These are phyloP conservation scores for Starmerella cellae DNA, from an alignment of 805 yeast genomes.

Conservation along the genomic window DNA sequence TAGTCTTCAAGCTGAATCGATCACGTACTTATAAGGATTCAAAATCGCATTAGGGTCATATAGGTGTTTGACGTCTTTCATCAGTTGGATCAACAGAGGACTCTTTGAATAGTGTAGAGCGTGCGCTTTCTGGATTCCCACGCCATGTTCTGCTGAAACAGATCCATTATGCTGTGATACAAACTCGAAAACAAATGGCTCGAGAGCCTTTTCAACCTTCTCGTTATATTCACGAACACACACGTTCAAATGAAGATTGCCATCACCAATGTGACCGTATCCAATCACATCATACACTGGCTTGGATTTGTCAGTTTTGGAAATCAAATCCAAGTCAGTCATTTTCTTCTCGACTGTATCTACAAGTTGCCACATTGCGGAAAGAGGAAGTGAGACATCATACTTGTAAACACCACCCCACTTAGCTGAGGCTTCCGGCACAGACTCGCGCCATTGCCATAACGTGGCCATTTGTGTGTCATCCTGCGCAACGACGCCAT, in stretches of 20 bases:
- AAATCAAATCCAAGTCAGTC: conserved; percentile 42
- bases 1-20: no score
- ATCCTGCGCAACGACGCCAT: conserved; percentile 93
- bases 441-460: conserved; percentile 94
- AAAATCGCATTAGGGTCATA: conserved; percentile 85
- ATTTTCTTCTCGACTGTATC: conserved; percentile 59
- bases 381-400: conserved; percentile 83
- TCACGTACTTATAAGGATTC: conserved; percentile 83
- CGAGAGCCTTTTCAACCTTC: conserved; percentile 65
- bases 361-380: conserved; percentile 68
- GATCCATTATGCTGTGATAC: conserved; percentile 55
- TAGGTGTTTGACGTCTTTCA: conserved; percentile 63
- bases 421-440: conserved; percentile 75
- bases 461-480: conserved; percentile 69
- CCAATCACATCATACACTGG: conserved; percentile 89
- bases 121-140: conserved; percentile 91
- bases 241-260: conserved; percentile 87
- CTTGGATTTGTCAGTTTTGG: conserved; percentile 40
- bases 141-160: conserved; percentile 92
- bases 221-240: conserved; percentile 74
- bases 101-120: conserved; percentile 77
- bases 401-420: conserved; percentile 95
- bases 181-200: conserved; percentile 94
- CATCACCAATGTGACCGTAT: conserved; percentile 97
- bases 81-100: conserved; percentile 53